Evolutionary conservation across 148 eudicot species (phyloP), one percentile per base, ranked within the genome.

Genomic region (Cornus suecica): DNA sequence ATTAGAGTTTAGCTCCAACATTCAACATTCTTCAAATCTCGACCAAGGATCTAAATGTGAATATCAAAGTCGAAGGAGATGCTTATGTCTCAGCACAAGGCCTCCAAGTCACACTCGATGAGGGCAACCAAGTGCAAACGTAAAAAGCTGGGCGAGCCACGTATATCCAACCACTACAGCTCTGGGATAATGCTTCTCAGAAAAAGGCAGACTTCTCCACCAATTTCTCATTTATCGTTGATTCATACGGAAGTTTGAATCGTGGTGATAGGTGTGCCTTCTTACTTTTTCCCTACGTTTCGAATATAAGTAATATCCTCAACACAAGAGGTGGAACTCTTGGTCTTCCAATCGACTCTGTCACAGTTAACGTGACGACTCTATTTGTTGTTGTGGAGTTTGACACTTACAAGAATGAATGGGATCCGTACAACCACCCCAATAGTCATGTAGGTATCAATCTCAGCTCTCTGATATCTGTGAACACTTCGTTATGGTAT

Each of bases 311-410:
- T 34, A 34, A 34, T 13, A 10, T 13, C 11, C 54, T 10, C 72
- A n/a, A 1, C 0, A 16, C 41, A 0, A 14, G n/a, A 5, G 42
- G 41, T 5, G 28, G 22, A 10, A n/a, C n/a, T 1, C 4, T 72
- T 0, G 74, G 74, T 23, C 74, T 72, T 37, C 65, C 75, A 2
- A 6, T 58, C 2, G 30, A 30, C 1, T 0, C 15, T 0, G 0
- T 8, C 0, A 14, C n/a, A 2, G 11, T 4, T 7, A 4, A 1
- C 7, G 4, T 65, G 27, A 30, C 48, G 1, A 2, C 70, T 56
- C 32, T 74, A 0, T 74, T 80, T 70, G 76, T 83, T 41, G 86
- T 82, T 0, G 77, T 80, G 22, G 86, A 84, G 37, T 77, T 77
- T 27, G 72, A 76, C 31, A 31, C 73, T 1, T 66, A 2, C 2